These are phyloP conservation scores for Sophora flavescens DNA, from an alignment of 306 rosid species.

Conservation along the genomic window DNA sequence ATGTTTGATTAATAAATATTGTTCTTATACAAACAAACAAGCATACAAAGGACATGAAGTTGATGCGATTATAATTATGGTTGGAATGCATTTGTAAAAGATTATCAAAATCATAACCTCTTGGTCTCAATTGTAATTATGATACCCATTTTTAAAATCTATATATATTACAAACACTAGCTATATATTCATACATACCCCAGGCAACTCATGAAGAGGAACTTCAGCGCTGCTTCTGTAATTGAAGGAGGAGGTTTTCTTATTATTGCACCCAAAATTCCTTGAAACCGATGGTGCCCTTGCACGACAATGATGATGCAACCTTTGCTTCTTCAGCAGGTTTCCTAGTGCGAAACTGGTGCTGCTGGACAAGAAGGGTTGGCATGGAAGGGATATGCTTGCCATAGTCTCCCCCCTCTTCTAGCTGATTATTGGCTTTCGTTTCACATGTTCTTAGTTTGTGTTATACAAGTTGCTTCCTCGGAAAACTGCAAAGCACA, in stretches of 20 bases:
- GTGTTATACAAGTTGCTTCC: not conserved
- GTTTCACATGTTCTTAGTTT: not conserved
- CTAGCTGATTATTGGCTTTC: no score
- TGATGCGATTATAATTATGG: no score
- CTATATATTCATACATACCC: not conserved
- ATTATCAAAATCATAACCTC: no score
- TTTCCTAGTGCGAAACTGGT: not conserved
- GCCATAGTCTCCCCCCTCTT: not conserved
- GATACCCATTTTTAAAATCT: no score
- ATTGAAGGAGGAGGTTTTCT: slow-evolving; percentile 23
- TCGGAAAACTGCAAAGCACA: not conserved
- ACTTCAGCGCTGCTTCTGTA: slow-evolving; percentile 16
- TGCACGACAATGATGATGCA: slow-evolving; percentile 11
- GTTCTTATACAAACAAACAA: no score
- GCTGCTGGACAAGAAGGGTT: not conserved
- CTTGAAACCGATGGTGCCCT: not conserved
- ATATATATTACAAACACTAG: no score
- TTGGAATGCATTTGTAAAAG: no score
- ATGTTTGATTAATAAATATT: no score
- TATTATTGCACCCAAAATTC: slow-evolving; percentile 3
- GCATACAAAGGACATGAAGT: no score
- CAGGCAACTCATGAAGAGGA: slow-evolving; percentile 41
- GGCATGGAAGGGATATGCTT: not conserved
- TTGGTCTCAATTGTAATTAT: no score
- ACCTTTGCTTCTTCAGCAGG: slow-evolving; percentile 20